phyloP scores from a whole-genome alignment of 768 basidiomycete species.

The Pisolithus orientalis region DNA sequence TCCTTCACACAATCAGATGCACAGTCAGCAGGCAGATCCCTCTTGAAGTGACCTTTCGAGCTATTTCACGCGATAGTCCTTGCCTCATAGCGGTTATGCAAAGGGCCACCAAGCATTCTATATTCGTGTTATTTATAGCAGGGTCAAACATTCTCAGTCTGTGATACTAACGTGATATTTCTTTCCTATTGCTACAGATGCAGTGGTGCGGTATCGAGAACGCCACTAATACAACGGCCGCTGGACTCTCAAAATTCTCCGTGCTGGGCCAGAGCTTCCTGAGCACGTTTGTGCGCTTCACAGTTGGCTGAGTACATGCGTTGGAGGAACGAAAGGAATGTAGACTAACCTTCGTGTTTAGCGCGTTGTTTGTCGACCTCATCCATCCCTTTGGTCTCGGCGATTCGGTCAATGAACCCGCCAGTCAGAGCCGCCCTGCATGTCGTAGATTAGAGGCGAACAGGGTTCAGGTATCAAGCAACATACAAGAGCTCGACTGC shows the following conservation, averaged over 20 bases:
- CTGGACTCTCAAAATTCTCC: conserved; percentile 12
- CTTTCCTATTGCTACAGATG: not conserved
- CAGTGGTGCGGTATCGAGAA: too few relatives aligned
- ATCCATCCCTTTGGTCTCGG: conserved; percentile 23
- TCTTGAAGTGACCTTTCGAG: too few relatives aligned
- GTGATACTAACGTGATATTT: too few relatives aligned
- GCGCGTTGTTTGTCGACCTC: conserved; percentile 10
- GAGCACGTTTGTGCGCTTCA: conserved; percentile 11
- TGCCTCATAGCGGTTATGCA: too few relatives aligned
- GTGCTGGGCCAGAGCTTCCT: conserved; percentile 4
- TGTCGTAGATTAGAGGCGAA: not conserved
- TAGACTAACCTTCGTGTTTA: conserved; percentile 18
- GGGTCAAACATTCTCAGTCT: too few relatives aligned
- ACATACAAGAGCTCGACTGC: conserved; percentile 21
- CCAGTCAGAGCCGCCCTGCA: conserved; percentile 22
- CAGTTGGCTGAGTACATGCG: not conserved
- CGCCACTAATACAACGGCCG: too few relatives aligned
- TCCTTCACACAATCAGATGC: not conserved
- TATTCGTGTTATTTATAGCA: too few relatives aligned
- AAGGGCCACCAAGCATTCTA: too few relatives aligned
- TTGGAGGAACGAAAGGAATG: too few relatives aligned
- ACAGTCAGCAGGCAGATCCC: not conserved
- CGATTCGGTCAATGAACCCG: conserved; percentile 18
- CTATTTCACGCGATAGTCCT: too few relatives aligned
- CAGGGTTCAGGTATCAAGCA: not conserved